Evolutionary conservation across 805 yeast species (phyloP), one percentile per base, ranked within the genome.

Genomic region (Ogataea philodendri): DNA sequence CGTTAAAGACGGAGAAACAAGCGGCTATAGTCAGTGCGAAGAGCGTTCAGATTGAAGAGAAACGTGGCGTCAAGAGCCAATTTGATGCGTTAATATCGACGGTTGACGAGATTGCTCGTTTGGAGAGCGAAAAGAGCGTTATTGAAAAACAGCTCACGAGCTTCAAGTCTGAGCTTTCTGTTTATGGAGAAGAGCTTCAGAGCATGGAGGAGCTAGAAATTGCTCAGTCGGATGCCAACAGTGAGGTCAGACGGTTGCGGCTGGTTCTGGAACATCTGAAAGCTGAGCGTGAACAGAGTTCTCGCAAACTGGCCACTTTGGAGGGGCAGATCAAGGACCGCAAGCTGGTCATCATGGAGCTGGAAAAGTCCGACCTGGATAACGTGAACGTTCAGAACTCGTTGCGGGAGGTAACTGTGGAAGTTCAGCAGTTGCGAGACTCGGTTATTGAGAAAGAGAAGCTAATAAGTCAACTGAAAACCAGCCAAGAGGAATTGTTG

Each of bases 261-360:
- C 41, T 41, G 15, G 45, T 46, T 3, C 32, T 70, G 10, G 55
- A 51, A 9, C 42, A 48, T 3, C 41, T 68, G 5, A 46, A 44
- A 3, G 74, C 71, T 15, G 63, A 65, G 6, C 70, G 70, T 44
- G 82, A 76, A 32, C 37, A 50, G 4, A 54, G 57, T 7, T 69
- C 72, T 16, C 65, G 65, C 26, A 75, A 71, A 22, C 37, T 72
- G 14, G 61, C 65, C 6, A 57, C 64, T 9, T 45, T 78, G 15
- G 82, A 80, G 39, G 67, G 62, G 21, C 57, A 58, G 22, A 57
- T 78, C 9, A 76, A 77, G 39, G 84, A 79, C 46, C 67, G 70
- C 35, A 65, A 67, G 46, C 54, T 81, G 27, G 48, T 52, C 3
- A 70, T 84, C 16, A 73, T 76, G 45, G 67, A 71, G 27, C 53